A percentile compares a stretch with the other conserved stretches of the same genome.
These are phyloP conservation scores for Solanum neorickii DNA, from an alignment of 257 asterid genomes.

Conservation along the genomic window DNA sequence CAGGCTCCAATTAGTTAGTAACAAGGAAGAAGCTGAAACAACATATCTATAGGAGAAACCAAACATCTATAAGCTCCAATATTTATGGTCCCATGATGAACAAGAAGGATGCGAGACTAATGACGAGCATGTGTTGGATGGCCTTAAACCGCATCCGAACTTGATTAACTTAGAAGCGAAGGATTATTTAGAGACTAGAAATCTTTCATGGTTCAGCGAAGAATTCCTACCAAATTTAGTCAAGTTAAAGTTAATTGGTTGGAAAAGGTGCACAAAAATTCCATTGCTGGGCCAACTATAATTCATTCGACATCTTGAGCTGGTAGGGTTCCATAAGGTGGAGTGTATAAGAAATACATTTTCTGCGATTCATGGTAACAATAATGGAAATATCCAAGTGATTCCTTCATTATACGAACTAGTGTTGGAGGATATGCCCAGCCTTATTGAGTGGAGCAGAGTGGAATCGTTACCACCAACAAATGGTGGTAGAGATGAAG, in stretches of 20 bases:
- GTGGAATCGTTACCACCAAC: no score
- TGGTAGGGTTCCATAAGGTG: no score
- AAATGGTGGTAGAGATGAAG: no score
- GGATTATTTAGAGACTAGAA: not conserved
- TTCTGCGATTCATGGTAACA: no score
- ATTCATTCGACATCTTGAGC: not conserved
- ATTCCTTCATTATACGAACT: no score
- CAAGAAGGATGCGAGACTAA: not conserved
- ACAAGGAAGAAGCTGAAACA: not conserved
- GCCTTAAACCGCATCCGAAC: not conserved
- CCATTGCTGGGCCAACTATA: not conserved
- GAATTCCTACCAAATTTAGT: not conserved
- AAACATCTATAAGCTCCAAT: no score
- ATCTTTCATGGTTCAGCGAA: not conserved
- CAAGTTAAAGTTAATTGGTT: not conserved
- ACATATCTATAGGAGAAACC: not conserved
- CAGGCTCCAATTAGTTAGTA: not conserved
- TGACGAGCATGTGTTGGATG: not conserved
- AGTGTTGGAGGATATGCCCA: no score
- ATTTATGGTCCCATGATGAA: not conserved
- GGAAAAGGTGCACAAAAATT: not conserved
- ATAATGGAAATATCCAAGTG: no score
- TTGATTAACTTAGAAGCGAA: not conserved
- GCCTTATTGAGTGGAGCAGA: no score
- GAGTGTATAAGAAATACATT: no score